Base-by-base conservation (phyloP, 1,284 basidiomycete genomes). In the Rhodotorula glutinis region DNA sequence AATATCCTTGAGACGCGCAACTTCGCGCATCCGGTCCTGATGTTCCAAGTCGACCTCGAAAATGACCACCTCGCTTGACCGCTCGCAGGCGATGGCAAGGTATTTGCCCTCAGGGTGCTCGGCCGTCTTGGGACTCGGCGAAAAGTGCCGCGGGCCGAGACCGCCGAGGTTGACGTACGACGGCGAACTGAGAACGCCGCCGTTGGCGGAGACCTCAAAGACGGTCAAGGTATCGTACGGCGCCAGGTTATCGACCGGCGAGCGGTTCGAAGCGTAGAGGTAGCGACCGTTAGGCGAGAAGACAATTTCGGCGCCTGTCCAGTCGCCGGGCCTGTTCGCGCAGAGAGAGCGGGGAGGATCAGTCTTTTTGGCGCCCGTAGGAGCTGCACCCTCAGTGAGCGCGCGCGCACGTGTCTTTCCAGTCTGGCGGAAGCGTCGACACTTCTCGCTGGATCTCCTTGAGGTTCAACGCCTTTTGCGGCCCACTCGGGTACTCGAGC, bases 191-290 rank as follows among this genome's bases (percentile, higher is more conserved):
- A 25, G 44, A 17, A 71, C 30, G 23, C 43, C 27, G 11, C 69
- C 67, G 8, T 57, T 38, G 1, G 29, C 59, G 7, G 60, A 33
- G 52, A 71, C 38, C 30, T 53, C 30, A 23, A 69, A 69, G 29
- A 71, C 49, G 30, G 67, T 54, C 27, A 73, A 14, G 21, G 62
- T 57, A 63, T 73, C 72, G 40, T 52, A 59, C 2, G 47, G 29
- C 5, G 67, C 62, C 8, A 44, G 49, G 5, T 60, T 55, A 29
- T 71, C 62, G 57, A 63, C 63, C 3, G 72, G 71, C 3, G 62
- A 46, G 25, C 72, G 66, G 58, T 71, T 73, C 43, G 69, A 61
- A 33, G 65, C 63, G 63, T 67, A 65, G n/a, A 73, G 54, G 53
- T 53, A 61, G 17, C 43, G 19, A 2, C 57, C 27, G 30, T 54